These are phyloP conservation scores for Phialocephala sp. DNA, from an alignment of 2,329 filamentous ascomycete species.

Conservation along the genomic window DNA sequence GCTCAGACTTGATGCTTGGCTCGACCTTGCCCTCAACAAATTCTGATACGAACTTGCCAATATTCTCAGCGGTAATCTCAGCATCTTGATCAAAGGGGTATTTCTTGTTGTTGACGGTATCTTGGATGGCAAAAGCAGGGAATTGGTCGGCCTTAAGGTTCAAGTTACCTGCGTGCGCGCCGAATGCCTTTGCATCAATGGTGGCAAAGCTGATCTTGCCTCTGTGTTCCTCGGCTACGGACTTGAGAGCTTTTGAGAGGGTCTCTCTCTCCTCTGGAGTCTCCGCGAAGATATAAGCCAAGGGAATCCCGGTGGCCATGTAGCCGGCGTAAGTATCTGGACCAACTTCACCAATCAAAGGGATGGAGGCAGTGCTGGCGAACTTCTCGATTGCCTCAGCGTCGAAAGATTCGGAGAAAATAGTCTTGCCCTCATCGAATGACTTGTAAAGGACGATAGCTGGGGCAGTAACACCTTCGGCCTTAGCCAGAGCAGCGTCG, in stretches of 20 bases:
- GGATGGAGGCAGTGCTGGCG: slow-evolving; percentile 83
- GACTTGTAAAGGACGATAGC: slow-evolving; percentile 94
- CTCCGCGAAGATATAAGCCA: slow-evolving; percentile 98
- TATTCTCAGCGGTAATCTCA: slow-evolving; percentile 70
- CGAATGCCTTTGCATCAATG: slow-evolving; percentile 93
- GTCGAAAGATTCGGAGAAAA: slow-evolving; percentile 82
- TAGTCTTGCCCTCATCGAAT: slow-evolving; percentile 94
- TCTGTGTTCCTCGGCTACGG: slow-evolving; percentile 88
- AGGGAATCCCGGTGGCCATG: slow-evolving; percentile 89
- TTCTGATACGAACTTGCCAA: slow-evolving; percentile 84
- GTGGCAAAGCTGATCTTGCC: slow-evolving; percentile 97
- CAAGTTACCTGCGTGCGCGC: slow-evolving; percentile 93
- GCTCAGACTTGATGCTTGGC: slow-evolving; percentile 98
- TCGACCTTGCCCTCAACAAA: slow-evolving; percentile 87
- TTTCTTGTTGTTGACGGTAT: slow-evolving; percentile 94
- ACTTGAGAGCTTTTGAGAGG: slow-evolving; percentile 78
- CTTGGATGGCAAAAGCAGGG: slow-evolving; percentile 97
- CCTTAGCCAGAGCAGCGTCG: slow-evolving; percentile 84
- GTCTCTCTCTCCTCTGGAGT: slow-evolving; percentile 85
- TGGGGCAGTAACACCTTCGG: slow-evolving; percentile 86
- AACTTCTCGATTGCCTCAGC: slow-evolving; percentile 81
- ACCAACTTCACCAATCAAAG: slow-evolving; percentile 92
- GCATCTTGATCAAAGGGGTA: slow-evolving; percentile 89
- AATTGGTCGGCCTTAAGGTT: slow-evolving; percentile 96
- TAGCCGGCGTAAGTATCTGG: slow-evolving; percentile 96